Conservation (phyloP, 139 green algal genomes). For the Volvox africanus region DNA sequence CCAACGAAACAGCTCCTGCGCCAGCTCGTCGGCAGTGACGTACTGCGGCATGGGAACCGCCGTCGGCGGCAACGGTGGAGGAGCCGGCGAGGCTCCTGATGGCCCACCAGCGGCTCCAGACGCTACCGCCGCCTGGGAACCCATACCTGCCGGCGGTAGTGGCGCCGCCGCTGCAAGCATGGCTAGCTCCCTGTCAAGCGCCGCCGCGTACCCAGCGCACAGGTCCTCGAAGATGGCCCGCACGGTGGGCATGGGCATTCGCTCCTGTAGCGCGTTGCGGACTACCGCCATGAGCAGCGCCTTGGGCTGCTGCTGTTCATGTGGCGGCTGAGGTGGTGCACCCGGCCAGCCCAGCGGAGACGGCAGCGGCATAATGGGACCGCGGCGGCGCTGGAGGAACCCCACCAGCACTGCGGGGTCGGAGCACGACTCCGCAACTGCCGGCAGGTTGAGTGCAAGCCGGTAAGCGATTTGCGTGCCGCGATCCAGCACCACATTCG, state of each 20-base stretch:
- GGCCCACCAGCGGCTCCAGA: neutral
- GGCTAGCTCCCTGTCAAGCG: slow-evolving; percentile 10
- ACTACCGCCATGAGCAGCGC: slow-evolving; percentile 52
- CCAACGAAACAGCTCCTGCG: slow-evolving; percentile 56
- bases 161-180: neutral
- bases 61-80: slow-evolving; percentile 2
- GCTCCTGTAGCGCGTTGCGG: slow-evolving; percentile 53
- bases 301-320: slow-evolving; percentile 7
- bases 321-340: neutral
- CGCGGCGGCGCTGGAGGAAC: slow-evolving; percentile 58
- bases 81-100: neutral
- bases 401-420: slow-evolving; percentile 49
- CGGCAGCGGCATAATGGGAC: neutral
- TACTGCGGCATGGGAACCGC: slow-evolving; percentile 31
- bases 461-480: slow-evolving; percentile 37
- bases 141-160: neutral
- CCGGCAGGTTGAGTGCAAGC: slow-evolving; percentile 46
- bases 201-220: slow-evolving; percentile 41
- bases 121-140: neutral
- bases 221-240: slow-evolving; percentile 50
- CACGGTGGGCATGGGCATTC: slow-evolving; percentile 35
- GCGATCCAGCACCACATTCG: slow-evolving; percentile 45
- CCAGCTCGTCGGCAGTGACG: slow-evolving; percentile 47
- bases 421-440: slow-evolving; percentile 32
- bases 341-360: neutral